These are phyloP conservation scores for Arthroderma uncinatum DNA, from an alignment of 2,329 filamentous ascomycete genomes.

Conservation along the genomic window DNA sequence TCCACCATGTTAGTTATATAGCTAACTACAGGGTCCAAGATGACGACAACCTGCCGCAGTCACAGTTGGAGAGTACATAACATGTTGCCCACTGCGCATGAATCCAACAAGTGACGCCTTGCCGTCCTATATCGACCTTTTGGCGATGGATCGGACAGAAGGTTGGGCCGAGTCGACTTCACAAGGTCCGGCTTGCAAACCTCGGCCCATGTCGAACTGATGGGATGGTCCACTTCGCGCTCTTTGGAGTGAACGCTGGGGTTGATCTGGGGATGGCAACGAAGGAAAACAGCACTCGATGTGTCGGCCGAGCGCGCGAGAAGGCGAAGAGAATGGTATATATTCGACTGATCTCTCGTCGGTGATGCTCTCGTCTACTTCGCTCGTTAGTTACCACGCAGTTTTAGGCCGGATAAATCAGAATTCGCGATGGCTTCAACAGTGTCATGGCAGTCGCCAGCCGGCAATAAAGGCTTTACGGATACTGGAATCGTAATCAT, in stretches of 20 bases:
- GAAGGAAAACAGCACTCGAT: not conserved
- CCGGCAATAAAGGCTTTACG: slow-evolving; percentile 41
- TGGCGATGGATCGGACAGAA: not conserved
- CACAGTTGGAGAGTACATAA: not conserved
- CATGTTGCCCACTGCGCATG: not conserved
- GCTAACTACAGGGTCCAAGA: not conserved
- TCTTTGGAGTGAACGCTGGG: not conserved
- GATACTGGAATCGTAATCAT: slow-evolving; percentile 47
- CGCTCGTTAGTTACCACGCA: not conserved
- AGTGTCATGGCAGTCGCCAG: not conserved
- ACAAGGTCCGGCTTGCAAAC: not conserved
- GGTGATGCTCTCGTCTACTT: not conserved
- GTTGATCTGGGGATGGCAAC: not conserved
- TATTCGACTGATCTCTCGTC: not conserved
- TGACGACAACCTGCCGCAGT: not conserved
- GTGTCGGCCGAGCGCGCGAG: not conserved
- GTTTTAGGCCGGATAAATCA: not conserved
- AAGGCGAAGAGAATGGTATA: not conserved
- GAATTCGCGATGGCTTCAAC: not conserved
- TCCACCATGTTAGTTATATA: not conserved
- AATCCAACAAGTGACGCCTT: not conserved
- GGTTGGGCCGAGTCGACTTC: not conserved
- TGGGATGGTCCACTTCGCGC: not conserved
- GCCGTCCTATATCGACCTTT: not conserved
- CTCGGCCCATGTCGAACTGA: not conserved